Base-by-base conservation (phyloP, 805 yeast species). In the Lipomyces japonicus region DNA sequence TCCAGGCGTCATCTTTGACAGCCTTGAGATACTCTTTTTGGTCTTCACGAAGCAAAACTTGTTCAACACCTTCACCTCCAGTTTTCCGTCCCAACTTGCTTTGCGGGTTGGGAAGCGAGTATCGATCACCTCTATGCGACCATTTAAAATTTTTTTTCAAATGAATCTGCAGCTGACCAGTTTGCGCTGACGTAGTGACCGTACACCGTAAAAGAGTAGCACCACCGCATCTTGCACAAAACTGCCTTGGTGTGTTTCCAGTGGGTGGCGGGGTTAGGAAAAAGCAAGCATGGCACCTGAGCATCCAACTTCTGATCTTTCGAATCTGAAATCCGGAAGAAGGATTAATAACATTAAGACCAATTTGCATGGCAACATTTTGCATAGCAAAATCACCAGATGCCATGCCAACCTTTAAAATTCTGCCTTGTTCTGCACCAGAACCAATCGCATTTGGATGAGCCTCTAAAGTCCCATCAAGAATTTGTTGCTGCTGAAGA, bases 341-440 rank as follows among this genome's bases (percentile, higher is more conserved):
- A 22, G 86, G 74, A 68, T 90, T 90, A 81, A 93, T 84, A 59
- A 91, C 73, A 58, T 86, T 84, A 50, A 93, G 68, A 3, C 96
- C 96, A 61, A 93, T 76, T 68, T 91, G 97, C 71, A 93, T 75
- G 0, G 96, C 79, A 14, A 90, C 96, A 68, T 93, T 93, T 68
- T 93, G 99, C 63, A 91, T 87, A 1, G 99, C 97, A 71, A 91
- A 93, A 78, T 93, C 99, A 24, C 95, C 95, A 0, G 97, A 85
- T 0, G 96, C 83, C 43, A 93, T 70, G 2, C 97, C 98, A 18
- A 84, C 93, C 56, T 81, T 78, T 50, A 83, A 75, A n/a, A 70
- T 60, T 2, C 64, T 68, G 2, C 65, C 62, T 16, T 70, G 69
- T 12, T 69, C 61, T 62, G 82, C 88, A 36, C 84, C 79, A 6